Conservation (phyloP, 129 eudicot species). For the Arctium minus region DNA sequence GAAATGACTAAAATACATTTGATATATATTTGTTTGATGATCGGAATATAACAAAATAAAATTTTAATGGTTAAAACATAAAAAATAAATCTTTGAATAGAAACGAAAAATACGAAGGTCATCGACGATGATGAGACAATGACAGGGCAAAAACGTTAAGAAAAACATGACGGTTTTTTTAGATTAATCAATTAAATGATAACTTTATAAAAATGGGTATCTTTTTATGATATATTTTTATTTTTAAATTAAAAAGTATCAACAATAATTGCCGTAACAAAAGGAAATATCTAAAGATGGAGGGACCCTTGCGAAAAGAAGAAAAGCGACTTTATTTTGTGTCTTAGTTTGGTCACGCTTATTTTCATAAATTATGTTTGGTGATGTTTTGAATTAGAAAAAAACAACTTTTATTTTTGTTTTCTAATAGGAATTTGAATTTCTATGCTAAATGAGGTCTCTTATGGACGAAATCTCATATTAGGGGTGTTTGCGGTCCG, state of each 20-base stretch:
- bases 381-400: neutral
- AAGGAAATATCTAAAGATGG: conserved; percentile 3
- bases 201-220: neutral
- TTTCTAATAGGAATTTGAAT: no score
- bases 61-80: neutral
- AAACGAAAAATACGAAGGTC: neutral
- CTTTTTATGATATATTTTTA: neutral
- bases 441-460: neutral
- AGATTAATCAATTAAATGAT: neutral
- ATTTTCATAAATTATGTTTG: neutral
- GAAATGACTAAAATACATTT: neutral
- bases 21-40: neutral
- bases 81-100: no score
- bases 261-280: conserved; percentile 7
- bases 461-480: no score
- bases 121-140: neutral
- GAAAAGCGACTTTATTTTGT: conserved; percentile 15
- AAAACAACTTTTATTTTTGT: neutral
- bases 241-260: neutral
- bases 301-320: conserved; percentile 13
- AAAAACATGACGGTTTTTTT: no score
- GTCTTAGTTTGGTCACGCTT: conserved; percentile 11
- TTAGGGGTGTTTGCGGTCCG: no score
- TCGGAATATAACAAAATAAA: no score
- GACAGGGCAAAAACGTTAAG: neutral